A percentile compares a stretch with the other conserved stretches of the same genome.
Conservation (phyloP, 495 filamentous ascomycete species). For the Xylaria telfairii region DNA sequence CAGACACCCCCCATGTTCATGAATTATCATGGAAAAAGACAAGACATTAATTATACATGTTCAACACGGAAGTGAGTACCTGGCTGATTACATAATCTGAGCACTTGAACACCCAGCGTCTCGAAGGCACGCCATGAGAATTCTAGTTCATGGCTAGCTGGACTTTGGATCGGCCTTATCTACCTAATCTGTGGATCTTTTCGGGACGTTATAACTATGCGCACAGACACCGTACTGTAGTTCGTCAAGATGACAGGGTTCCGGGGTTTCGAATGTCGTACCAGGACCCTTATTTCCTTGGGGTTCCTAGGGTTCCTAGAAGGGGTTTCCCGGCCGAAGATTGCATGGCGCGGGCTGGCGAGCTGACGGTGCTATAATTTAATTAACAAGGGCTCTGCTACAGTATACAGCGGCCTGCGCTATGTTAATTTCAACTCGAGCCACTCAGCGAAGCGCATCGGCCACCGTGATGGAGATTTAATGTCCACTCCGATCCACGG, state of each 20-base stretch:
- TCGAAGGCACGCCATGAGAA: background rate
- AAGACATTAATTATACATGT: background rate
- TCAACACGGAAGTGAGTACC: background rate
- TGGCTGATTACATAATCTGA: background rate
- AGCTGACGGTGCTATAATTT: conserved; percentile 6
- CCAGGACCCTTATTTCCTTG: conserved; percentile 23
- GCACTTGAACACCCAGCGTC: background rate
- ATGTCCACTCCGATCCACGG: conserved; percentile 5
- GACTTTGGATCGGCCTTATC: background rate
- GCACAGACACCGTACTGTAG: background rate
- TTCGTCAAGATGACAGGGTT: conserved; percentile 20
- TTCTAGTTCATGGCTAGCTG: background rate
- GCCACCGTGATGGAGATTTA: conserved; percentile 7
- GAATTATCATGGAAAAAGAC: background rate
- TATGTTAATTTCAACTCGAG: conserved; percentile 12
- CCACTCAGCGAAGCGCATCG: conserved; percentile 14
- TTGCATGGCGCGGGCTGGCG: background rate
- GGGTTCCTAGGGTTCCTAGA: background rate
- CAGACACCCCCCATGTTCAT: background rate
- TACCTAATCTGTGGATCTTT: conserved; percentile 1
- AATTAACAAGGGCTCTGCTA: background rate
- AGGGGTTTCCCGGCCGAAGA: conserved; percentile 8
- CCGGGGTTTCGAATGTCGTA: background rate
- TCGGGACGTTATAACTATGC: conserved; percentile 11
- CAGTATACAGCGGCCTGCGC: background rate